Evolutionary conservation across 1,139 yeast species (phyloP), one percentile per base, ranked within the genome.

Genomic region (Ogataea hybrid): DNA sequence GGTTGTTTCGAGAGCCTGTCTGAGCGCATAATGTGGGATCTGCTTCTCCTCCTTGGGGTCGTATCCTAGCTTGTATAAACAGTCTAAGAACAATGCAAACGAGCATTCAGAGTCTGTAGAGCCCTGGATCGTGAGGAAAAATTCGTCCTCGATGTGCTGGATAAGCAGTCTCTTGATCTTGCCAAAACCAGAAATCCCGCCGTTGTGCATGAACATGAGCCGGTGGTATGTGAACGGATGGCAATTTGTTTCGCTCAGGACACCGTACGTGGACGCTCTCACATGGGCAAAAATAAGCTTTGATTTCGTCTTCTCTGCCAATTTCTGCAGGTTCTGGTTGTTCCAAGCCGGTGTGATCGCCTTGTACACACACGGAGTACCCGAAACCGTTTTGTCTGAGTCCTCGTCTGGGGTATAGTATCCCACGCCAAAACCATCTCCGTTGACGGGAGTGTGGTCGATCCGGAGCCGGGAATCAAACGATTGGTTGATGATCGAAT

Each of bases 281-380:
- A 92, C 97, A 63, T 92, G 98, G 2, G 95, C 98, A 69, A 92
- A 92, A 4, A 92, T 90, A 39, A 90, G 67, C 37, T 74, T 73
- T 4, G 95, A 83, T 59, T 84, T 80, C 3, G 98, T 92, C 67
- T 92, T 88, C 57, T 81, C 85, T 1, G 97, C 86, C 18, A 92
- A 67, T 40, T 90, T 79, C 48, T 87, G 92, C 49, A 92, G 69
- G 60, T 92, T 92, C 59, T 86, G 80, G 62, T 92, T 92, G 65
- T 92, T 92, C 98, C 98, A 92, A 0, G 98, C 97, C 0, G 95
- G 96, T 0, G 97, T 92, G 41, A 89, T 90, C 15, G 97, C 97
- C 56, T 88, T 84, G 68, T 86, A 92, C 3, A 89, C 75, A 59
- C 95, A 86, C 18, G 94, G 92, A 0, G 84, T 84, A 35, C 72